Evolutionary conservation across 2,329 filamentous ascomycete genomes (phyloP).

Genomic region (Pestalotiopsis sp.): DNA sequence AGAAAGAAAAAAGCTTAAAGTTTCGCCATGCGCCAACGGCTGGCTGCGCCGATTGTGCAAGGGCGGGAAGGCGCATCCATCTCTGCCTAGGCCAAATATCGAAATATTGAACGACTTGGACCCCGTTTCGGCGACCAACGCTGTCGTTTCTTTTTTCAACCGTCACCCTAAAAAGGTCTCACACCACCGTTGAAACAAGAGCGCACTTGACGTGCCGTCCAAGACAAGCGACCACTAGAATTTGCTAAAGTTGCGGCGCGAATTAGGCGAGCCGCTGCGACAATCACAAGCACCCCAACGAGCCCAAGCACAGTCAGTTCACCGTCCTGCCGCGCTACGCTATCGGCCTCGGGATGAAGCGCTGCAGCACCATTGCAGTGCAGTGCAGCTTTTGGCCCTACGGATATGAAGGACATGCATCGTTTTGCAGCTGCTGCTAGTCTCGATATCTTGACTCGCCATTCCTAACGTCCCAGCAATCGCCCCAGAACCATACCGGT

Average conservation of each 20-base stretch:
- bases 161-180: background rate
- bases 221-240: background rate
- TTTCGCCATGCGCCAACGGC: background rate
- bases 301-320: background rate
- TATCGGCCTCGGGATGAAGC: background rate
- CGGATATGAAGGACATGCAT: background rate
- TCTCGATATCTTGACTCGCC: background rate
- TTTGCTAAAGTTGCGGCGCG: background rate
- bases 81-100: background rate
- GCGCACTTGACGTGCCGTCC: background rate
- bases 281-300: background rate
- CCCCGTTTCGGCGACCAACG: background rate
- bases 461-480: no score
- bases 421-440: background rate
- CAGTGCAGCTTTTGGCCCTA: background rate
- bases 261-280: background rate
- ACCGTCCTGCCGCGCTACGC: background rate
- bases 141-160: background rate
- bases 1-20: background rate
- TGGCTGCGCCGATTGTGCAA: background rate
- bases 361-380: background rate
- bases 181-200: background rate
- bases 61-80: background rate
- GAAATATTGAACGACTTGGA: background rate
- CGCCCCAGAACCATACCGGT: no score